Evolutionary conservation across 148 eudicot species (phyloP).

Genomic region (Nepenthes gracilis): DNA sequence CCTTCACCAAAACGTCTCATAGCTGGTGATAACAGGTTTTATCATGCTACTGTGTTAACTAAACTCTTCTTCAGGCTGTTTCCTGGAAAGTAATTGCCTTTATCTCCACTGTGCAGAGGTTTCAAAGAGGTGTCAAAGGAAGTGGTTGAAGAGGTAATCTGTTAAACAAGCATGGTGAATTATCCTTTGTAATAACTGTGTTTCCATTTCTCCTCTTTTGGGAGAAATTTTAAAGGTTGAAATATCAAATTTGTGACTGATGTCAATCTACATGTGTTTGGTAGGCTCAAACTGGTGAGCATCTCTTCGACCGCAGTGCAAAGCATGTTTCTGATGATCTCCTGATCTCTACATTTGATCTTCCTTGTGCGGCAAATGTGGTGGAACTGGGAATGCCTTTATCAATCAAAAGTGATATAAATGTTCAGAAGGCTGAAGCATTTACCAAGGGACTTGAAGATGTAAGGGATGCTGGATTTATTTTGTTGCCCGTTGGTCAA

Average conservation of each 20-base stretch:
- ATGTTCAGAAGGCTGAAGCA: conserved; percentile 72
- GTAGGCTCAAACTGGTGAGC: conserved; percentile 32
- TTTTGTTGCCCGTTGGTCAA: neutral
- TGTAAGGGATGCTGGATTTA: conserved; percentile 30
- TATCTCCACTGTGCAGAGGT: conserved; percentile 31
- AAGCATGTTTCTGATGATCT: conserved; percentile 8
- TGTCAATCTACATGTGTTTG: neutral
- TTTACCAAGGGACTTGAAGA: conserved; percentile 69
- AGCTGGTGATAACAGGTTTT: conserved; percentile 48
- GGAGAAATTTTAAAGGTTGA: neutral
- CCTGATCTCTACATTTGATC: conserved; percentile 16
- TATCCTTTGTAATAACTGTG: neutral
- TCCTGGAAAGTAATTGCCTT: conserved; percentile 2
- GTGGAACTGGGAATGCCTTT: conserved; percentile 26
- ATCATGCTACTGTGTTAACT: neutral
- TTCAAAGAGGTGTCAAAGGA: conserved; percentile 18
- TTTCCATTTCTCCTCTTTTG: neutral
- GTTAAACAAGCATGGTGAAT: conserved; percentile 1
- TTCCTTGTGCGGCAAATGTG: conserved; percentile 22
- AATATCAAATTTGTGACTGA: neutral
- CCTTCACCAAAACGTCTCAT: conserved; percentile 53
- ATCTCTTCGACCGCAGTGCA: conserved; percentile 13
- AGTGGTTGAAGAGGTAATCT: conserved; percentile 29
- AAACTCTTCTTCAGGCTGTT: conserved; percentile 2
- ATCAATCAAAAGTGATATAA: conserved; percentile 34